Evolutionary conservation across 108 stramenopile species (phyloP).

Genomic region (Chaetoceros tenuissimus): DNA sequence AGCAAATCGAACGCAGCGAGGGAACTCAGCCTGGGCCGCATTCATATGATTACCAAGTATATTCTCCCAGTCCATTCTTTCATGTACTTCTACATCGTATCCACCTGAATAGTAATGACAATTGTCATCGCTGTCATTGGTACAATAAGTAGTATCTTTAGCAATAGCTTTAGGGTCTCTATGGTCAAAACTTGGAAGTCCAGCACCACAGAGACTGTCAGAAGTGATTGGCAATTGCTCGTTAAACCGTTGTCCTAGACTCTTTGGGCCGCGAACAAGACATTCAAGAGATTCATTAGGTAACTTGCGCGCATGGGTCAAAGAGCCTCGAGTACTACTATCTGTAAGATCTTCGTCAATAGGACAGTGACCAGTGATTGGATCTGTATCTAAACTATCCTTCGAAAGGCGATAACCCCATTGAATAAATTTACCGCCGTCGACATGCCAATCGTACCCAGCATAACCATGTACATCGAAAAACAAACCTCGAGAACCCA

Average conservation of each 20-base stretch:
- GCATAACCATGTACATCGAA: constrained; percentile 26
- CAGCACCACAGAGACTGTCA: constrained; percentile 15
- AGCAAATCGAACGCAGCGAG: constrained; percentile 21
- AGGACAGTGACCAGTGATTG: constrained; percentile 21
- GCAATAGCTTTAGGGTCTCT: constrained; percentile 10
- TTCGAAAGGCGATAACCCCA: constrained; percentile 11
- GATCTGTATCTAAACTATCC: constrained; percentile 12
- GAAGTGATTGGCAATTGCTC: neutral
- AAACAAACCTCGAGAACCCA: constrained; percentile 17
- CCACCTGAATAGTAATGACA: constrained; percentile 30
- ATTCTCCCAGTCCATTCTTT: constrained; percentile 21
- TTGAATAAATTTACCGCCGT: constrained; percentile 1
- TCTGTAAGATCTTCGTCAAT: constrained; percentile 6
- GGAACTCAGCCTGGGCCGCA: constrained; percentile 24
- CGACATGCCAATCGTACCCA: constrained; percentile 13
- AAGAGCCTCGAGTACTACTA: too few species aligned
- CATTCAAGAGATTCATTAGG: constrained; percentile 16
- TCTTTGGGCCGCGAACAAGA: constrained; percentile 21
- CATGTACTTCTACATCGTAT: constrained; percentile 20
- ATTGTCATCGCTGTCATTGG: neutral
- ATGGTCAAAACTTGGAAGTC: constrained; percentile 15
- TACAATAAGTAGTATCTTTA: constrained; percentile 14
- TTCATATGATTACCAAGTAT: constrained; percentile 18
- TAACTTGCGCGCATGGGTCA: constrained; percentile 19
- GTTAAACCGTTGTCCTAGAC: constrained; percentile 13